Evolutionary conservation across 805 yeast genomes (phyloP).

Genomic region (Starmerella khaoyaiensis): DNA sequence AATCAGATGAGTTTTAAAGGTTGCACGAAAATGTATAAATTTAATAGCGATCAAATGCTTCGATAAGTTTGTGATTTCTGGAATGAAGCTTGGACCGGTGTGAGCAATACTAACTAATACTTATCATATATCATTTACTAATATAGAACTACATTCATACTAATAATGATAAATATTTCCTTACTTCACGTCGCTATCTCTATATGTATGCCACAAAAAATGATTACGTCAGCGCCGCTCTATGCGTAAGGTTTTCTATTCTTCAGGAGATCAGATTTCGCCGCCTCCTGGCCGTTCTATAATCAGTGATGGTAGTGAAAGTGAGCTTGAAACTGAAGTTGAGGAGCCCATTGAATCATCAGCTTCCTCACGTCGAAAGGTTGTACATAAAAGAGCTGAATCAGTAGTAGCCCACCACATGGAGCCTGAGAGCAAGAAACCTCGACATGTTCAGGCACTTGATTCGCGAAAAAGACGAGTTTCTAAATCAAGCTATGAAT

Average conservation of each 20-base stretch:
- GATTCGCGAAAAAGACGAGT: background rate
- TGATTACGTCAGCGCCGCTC: no score
- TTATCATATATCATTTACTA: no score
- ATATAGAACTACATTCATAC: no score
- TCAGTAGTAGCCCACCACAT: slow-evolving; percentile 4
- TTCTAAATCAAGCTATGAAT: background rate
- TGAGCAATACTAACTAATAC: no score
- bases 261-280: slow-evolving; percentile 4
- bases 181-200: no score
- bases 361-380: slow-evolving; percentile 11
- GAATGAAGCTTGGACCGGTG: no score
- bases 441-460: background rate
- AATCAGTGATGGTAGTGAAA: slow-evolving; percentile 8
- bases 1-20: no score
- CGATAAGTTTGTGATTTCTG: no score
- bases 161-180: no score
- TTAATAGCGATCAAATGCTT: no score
- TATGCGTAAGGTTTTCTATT: slow-evolving; percentile 18
- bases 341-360: slow-evolving; percentile 18
- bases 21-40: no score
- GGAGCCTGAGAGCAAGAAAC: background rate
- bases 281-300: slow-evolving; percentile 3
- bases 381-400: slow-evolving; percentile 19
- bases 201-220: no score
- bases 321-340: slow-evolving; percentile 29